Evolutionary conservation across 2,329 filamentous ascomycete genomes (phyloP).

Genomic region (Periconia sp.): DNA sequence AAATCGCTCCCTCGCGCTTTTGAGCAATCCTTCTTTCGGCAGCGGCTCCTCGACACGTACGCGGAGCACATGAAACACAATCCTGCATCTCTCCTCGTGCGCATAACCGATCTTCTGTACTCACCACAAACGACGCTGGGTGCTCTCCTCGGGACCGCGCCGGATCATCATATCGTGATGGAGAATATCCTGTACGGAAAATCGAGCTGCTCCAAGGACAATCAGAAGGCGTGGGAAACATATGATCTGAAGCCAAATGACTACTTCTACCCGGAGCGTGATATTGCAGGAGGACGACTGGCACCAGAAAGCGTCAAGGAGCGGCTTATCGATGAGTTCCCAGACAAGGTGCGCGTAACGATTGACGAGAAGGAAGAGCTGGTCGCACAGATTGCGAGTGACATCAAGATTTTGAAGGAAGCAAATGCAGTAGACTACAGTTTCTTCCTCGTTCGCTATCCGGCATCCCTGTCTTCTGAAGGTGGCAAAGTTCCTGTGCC

Average conservation of each 20-base stretch:
- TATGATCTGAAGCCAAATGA: slow-evolving; percentile 74
- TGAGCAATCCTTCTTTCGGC: slow-evolving; percentile 70
- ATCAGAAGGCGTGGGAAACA: slow-evolving; percentile 62
- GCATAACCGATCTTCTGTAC: slow-evolving; percentile 71
- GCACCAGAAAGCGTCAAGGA: slow-evolving; percentile 66
- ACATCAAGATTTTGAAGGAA: slow-evolving; percentile 64
- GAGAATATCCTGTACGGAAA: slow-evolving; percentile 71
- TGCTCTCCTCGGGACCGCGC: slow-evolving; percentile 60
- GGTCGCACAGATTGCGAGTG: slow-evolving; percentile 57
- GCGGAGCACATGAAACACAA: slow-evolving; percentile 63
- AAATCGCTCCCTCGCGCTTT: slow-evolving; percentile 71
- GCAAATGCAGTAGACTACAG: slow-evolving; percentile 75
- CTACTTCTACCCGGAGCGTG: slow-evolving; percentile 76
- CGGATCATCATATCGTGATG: slow-evolving; percentile 76
- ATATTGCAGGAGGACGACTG: slow-evolving; percentile 65
- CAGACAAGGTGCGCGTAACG: slow-evolving; percentile 64
- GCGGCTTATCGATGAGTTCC: slow-evolving; percentile 67
- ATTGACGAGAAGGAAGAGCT: slow-evolving; percentile 59
- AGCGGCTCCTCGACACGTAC: slow-evolving; percentile 68
- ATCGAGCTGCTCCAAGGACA: slow-evolving; percentile 42
- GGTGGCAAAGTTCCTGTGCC: slow-evolving; percentile 35
- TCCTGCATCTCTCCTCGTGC: slow-evolving; percentile 64
- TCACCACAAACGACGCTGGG: slow-evolving; percentile 61
- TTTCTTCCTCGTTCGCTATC: slow-evolving; percentile 67
- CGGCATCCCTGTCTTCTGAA: slow-evolving; percentile 38